phyloP scores from a whole-genome alignment of 2,329 filamentous ascomycete genomes.

The Ceratocystis lukuohia region DNA sequence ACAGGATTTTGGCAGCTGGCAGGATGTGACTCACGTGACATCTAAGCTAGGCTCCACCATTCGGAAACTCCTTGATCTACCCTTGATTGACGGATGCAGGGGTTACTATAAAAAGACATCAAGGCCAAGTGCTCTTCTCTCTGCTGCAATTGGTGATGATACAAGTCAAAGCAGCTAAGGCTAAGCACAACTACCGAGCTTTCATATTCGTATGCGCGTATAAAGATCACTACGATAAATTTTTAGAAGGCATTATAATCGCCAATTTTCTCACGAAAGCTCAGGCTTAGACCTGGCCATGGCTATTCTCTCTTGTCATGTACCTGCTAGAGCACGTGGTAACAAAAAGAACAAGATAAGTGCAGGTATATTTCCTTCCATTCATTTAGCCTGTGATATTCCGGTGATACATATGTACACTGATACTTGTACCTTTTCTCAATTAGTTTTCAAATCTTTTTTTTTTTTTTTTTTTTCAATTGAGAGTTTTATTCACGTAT shows the following conservation, averaged over 20 bases:
- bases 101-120: not conserved
- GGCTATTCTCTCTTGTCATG: too few relatives aligned
- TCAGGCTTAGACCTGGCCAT: not conserved
- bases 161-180: not conserved
- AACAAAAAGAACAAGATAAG: not conserved
- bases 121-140: not conserved
- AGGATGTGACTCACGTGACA: not conserved
- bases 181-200: not conserved
- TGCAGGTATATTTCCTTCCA: not conserved
- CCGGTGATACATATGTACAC: not conserved
- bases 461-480: not conserved
- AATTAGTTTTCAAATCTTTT: not conserved
- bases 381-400: conserved; percentile 3
- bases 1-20: not conserved
- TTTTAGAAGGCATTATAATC: too few relatives aligned
- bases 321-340: too few relatives aligned
- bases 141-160: not conserved
- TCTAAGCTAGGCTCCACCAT: not conserved
- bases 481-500: not conserved
- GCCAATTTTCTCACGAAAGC: not conserved
- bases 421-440: not conserved
- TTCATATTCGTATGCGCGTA: too few relatives aligned
- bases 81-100: conserved; percentile 7
- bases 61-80: not conserved
- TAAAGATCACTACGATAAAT: too few relatives aligned